Percentiles rank a stretch among this genome's conserved stretches.
Evolutionary conservation across 371 early-diverging fungal genomes (phyloP).

Genomic region (Basidiobolus meristosporus): DNA sequence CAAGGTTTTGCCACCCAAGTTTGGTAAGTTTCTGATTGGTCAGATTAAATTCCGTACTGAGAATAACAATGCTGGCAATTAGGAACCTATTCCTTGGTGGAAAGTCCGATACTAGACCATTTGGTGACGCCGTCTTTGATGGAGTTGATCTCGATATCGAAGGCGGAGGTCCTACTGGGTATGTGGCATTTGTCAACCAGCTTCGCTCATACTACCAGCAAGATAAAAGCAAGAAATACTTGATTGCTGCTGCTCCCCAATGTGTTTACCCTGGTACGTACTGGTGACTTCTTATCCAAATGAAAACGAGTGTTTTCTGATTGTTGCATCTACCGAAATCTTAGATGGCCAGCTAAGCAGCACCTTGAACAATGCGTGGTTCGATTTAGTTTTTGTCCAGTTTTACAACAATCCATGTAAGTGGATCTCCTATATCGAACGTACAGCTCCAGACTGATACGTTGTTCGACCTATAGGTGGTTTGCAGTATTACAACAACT

Average conservation of each 20-base stretch:
- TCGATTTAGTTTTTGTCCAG: conserved; percentile 55
- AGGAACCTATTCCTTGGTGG: conserved; percentile 42
- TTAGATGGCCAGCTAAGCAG: conserved; percentile 6
- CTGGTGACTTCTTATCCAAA: conserved; percentile 6
- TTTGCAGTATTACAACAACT: conserved; percentile 15
- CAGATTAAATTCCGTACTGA: too few species aligned
- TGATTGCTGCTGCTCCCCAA: conserved; percentile 24
- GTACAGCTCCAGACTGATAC: too few species aligned
- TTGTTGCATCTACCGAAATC: too few species aligned
- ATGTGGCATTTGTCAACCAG: conserved; percentile 17
- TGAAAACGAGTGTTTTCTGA: too few species aligned
- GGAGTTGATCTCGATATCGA: conserved; percentile 58
- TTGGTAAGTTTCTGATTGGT: conserved; percentile 14
- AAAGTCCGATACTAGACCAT: conserved; percentile 22
- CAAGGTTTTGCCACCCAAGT: conserved; percentile 25
- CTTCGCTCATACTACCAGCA: conserved; percentile 14
- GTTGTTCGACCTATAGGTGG: conserved; percentile 14
- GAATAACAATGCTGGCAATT: conserved; percentile 6
- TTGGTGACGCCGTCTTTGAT: conserved; percentile 37
- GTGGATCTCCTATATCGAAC: neutral
- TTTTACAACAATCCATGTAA: conserved; percentile 37
- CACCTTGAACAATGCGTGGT: conserved; percentile 24
- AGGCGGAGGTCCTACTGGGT: conserved; percentile 28
- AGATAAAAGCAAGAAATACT: conserved; percentile 6
- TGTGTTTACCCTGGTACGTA: conserved; percentile 19